Evolutionary conservation across 768 basidiomycete genomes (phyloP), one percentile per base, ranked within the genome.

Genomic region (Paxillus ammoniavirescens): DNA sequence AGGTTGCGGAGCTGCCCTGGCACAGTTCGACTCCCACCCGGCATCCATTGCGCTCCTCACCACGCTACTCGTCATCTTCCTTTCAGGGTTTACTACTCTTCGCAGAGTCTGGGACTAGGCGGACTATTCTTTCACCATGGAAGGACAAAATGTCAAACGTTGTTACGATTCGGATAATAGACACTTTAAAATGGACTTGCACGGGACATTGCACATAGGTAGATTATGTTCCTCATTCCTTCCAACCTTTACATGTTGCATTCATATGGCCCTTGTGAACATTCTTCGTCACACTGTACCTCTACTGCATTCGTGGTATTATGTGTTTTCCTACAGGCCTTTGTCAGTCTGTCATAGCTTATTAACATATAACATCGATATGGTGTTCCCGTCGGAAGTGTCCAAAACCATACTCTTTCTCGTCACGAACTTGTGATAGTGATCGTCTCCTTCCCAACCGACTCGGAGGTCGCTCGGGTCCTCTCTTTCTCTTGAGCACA

Each of bases 11-110:
- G 63, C 65, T 40, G 69, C 69, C 12, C 48, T 72, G 4, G 61
- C 62, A 21, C 70, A 72, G 35, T 53, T 71, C 41, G 61, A 50
- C 42, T 55, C 71, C 21, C 65, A 70, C 18, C 71, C 69, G 2
- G 69, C 69, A 4, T 66, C 69, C 26, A 56, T 72, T 33, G 70
- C 69, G 17, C 65, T 72, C 36, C 2, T 70, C 42, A 70, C 69
- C 8, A 70, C 71, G 26, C 36, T 70, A 9, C 44, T 70, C 10
- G 47, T 70, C 30, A 54, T 70, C 12, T 66, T 70, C 50, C 61
- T 70, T 31, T 70, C 70, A 10, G 69, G 69, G 23, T 72, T 72
- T 56, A 67, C 69, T 4, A 72, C 70, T 1, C 54, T 70, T 17
- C 70, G 69, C 54, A 64, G 68, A 54, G 60, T 60, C 52, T 60